These are phyloP conservation scores for Dactylonectria macrodidyma DNA, from an alignment of 2,329 filamentous ascomycete genomes.

Conservation along the genomic window DNA sequence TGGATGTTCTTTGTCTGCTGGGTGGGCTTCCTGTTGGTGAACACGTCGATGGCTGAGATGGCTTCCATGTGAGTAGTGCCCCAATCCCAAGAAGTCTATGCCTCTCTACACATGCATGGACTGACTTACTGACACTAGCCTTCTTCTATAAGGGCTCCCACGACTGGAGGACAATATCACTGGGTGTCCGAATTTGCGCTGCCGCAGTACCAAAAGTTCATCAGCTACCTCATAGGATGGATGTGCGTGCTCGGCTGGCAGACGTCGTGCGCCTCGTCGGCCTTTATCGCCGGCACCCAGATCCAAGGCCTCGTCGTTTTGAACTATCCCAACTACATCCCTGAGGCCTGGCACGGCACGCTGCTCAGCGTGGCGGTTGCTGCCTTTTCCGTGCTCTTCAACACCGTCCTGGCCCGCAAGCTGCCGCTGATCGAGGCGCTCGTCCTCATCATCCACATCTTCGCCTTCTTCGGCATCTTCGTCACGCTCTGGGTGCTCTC, in stretches of 20 bases:
- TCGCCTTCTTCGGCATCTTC: constrained; percentile 40
- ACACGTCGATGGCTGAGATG: constrained; percentile 64
- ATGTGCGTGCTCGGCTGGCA: constrained; percentile 63
- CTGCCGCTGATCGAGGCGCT: constrained; percentile 33
- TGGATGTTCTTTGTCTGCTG: constrained; percentile 60
- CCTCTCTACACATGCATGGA: not conserved
- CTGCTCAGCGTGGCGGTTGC: constrained; percentile 34
- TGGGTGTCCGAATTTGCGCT: constrained; percentile 71
- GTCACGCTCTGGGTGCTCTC: constrained; percentile 43
- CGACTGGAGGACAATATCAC: constrained; percentile 71
- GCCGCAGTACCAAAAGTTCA: constrained; percentile 62
- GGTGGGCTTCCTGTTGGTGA: constrained; percentile 56
- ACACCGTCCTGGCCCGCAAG: constrained; percentile 36
- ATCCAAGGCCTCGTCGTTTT: constrained; percentile 61
- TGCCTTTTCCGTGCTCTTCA: constrained; percentile 36
- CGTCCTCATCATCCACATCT: constrained; percentile 40
- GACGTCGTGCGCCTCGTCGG: constrained; percentile 55
- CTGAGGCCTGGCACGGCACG: constrained; percentile 40
- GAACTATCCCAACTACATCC: constrained; percentile 39
- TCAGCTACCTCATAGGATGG: constrained; percentile 68
- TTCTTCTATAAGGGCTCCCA: constrained; percentile 58
- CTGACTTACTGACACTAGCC: not conserved
- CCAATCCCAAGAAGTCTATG: not conserved
- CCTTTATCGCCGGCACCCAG: constrained; percentile 60
- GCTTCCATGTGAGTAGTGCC: constrained; percentile 57